Conservation (phyloP, 768 basidiomycete species). For the Mycena leptocephala region DNA sequence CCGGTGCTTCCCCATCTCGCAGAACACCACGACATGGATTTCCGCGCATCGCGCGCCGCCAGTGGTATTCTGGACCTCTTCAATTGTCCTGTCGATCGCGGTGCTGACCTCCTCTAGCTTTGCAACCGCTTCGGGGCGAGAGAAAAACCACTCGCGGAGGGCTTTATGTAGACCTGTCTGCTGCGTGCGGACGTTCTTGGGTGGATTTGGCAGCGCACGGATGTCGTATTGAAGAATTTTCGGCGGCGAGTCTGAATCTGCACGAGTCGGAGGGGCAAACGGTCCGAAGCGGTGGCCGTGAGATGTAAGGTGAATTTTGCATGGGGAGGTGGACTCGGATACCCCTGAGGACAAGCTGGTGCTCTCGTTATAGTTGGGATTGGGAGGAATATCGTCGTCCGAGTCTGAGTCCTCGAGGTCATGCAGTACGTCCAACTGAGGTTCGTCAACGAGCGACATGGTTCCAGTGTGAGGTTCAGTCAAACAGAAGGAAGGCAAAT, state of each 20-base stretch:
- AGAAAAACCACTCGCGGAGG: slow-evolving; percentile 14
- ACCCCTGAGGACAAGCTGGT: background rate
- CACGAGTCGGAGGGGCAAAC: background rate
- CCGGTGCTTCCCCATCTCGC: slow-evolving; percentile 23
- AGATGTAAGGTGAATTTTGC: slow-evolving; percentile 1
- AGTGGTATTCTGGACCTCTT: background rate
- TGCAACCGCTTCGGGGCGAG: background rate
- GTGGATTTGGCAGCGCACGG: slow-evolving; percentile 3
- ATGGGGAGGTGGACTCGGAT: no score
- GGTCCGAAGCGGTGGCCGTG: slow-evolving; percentile 8
- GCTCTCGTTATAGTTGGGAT: background rate
- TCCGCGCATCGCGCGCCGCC: background rate
- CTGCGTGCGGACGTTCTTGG: slow-evolving; percentile 1
- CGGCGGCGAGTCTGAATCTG: background rate
- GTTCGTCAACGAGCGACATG: no score
- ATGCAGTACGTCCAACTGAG: no score
- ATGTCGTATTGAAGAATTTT: slow-evolving; percentile 9
- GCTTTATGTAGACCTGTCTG: slow-evolving; percentile 6
- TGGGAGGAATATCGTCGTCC: slow-evolving; percentile 1
- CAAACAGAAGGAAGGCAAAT: no score
- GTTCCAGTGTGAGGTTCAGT: no score
- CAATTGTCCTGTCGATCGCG: background rate
- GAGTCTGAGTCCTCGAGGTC: background rate
- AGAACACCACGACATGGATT: slow-evolving; percentile 12
- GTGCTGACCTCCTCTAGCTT: slow-evolving; percentile 2